Conservation (phyloP, 73 alveolate species). For the Paramecium sonneborni region DNA sequence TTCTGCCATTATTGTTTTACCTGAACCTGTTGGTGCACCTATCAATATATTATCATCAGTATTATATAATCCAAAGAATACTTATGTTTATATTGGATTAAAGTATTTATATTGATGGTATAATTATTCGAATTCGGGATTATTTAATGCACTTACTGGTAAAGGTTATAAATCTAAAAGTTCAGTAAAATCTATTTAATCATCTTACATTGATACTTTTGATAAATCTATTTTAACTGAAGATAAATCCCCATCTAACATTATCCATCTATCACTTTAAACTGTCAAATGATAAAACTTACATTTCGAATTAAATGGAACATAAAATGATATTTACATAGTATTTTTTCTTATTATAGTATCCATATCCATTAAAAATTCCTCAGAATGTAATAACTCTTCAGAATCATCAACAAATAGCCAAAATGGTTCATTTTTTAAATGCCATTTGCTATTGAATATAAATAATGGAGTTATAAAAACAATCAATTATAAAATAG, state of each 20-base stretch:
- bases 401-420: conserved; percentile 89
- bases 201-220: background rate
- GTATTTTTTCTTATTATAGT: conserved; percentile 72
- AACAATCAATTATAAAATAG: conserved; percentile 83
- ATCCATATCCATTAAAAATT: conserved; percentile 86
- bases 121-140: conserved; percentile 92
- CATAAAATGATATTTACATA: conserved; percentile 88
- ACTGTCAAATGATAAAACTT: conserved; percentile 80
- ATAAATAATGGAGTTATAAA: conserved; percentile 81
- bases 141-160: conserved; percentile 92
- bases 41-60: conserved; percentile 97
- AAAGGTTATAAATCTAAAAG: conserved; percentile 96
- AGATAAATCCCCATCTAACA: conserved; percentile 56
- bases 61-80: conserved; percentile 80
- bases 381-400: conserved; percentile 97
- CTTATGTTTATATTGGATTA: conserved; percentile 99
- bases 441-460: conserved; percentile 96
- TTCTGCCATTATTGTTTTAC: conserved; percentile 99
- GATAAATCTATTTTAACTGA: background rate
- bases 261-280: conserved; percentile 94
- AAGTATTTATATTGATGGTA: conserved; percentile 91
- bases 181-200: conserved; percentile 88
- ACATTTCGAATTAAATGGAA: conserved; percentile 90
- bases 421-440: conserved; percentile 93
- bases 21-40: conserved; percentile 99